These are phyloP conservation scores for Populus alba DNA, from an alignment of 345 rosid genomes.

Conservation along the genomic window DNA sequence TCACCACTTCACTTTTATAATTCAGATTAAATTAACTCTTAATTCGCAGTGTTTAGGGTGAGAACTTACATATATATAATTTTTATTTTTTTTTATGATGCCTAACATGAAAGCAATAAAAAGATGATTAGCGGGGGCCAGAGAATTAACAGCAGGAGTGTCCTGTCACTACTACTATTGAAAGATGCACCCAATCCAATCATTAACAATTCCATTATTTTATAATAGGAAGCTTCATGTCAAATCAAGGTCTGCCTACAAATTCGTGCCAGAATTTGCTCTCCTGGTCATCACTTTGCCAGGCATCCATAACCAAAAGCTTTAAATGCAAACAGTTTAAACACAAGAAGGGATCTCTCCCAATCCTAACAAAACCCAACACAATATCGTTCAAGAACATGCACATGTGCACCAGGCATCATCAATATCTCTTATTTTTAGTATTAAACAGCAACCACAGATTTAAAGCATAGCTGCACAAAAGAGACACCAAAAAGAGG, in stretches of 20 bases:
- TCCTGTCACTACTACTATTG: too few species aligned
- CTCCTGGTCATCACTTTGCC: neutral
- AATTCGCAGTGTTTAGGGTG: too few species aligned
- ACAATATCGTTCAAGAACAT: constrained; percentile 9
- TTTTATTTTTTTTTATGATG: neutral
- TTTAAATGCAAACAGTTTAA: neutral
- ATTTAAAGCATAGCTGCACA: neutral
- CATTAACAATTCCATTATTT: neutral
- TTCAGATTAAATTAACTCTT: too few species aligned
- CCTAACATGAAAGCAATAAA: neutral
- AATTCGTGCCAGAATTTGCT: neutral
- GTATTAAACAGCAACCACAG: neutral
- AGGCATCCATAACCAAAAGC: neutral
- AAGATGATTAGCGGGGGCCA: neutral
- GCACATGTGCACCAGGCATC: constrained; percentile 6
- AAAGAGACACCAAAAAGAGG: neutral
- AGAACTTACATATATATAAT: too few species aligned
- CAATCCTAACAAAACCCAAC: neutral
- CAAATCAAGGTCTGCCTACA: neutral
- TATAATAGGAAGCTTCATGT: neutral
- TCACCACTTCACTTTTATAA: too few species aligned
- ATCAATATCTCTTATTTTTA: constrained; percentile 7
- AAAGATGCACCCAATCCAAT: neutral
- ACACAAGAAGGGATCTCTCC: neutral
- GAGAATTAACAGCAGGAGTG: too few species aligned